Conservation (phyloP, 192 early-diverging fungal genomes). For the Umbelopsis ramanniana region DNA sequence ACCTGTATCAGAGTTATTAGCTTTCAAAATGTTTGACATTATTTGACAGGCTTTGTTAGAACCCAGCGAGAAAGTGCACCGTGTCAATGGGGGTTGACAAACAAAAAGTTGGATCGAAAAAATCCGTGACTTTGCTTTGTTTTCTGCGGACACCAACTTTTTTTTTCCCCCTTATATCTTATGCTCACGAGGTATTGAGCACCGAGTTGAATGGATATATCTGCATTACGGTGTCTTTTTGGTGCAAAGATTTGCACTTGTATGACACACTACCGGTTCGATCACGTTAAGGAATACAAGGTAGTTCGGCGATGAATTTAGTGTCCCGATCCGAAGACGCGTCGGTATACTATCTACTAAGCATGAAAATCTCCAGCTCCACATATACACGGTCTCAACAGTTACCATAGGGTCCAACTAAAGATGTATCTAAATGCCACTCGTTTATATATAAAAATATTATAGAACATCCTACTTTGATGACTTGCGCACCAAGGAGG, state of each 20-base stretch:
- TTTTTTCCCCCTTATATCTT: neutral
- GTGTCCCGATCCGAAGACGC: too few species aligned
- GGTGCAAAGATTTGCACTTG: too few species aligned
- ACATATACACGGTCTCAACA: too few species aligned
- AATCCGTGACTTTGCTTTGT: constrained; percentile 8
- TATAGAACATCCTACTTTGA: constrained; percentile 25
- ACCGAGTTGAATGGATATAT: too few species aligned
- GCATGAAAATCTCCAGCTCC: too few species aligned
- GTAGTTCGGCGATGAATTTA: too few species aligned
- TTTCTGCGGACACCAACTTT: neutral
- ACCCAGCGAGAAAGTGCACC: constrained; percentile 21
- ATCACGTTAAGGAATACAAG: too few species aligned
- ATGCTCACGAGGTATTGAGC: neutral
- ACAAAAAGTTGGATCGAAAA: neutral
- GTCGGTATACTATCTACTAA: too few species aligned
- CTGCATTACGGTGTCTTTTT: too few species aligned
- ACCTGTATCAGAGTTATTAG: constrained; percentile 19
- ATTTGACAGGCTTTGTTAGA: constrained; percentile 21
- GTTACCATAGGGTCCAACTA: neutral
- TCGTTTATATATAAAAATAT: constrained; percentile 1
- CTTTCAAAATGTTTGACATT: constrained; percentile 24
- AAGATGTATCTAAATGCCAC: neutral
- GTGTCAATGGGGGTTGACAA: neutral
- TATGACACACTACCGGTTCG: too few species aligned
- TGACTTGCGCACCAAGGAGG: constrained; percentile 46